Percentiles rank a stretch among this genome's conserved stretches.
Evolutionary conservation across 371 early-diverging fungal genomes (phyloP).

Genomic region (Apophysomyces ossiformis): DNA sequence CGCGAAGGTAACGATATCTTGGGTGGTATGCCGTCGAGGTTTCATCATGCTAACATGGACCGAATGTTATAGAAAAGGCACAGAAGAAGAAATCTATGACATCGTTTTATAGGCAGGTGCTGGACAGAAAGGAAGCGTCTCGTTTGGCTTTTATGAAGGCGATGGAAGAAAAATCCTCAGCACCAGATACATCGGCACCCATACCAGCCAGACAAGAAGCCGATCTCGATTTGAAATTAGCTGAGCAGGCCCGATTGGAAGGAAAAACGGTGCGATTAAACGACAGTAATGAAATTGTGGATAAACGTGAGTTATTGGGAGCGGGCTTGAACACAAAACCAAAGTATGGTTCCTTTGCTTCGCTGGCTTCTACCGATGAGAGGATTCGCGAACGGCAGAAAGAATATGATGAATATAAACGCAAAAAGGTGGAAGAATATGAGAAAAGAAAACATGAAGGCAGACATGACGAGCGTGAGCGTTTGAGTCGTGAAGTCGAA

Average conservation of each 20-base stretch:
- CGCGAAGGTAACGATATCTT: constrained; percentile 47
- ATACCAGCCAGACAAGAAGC: constrained; percentile 2
- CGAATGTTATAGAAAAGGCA: constrained; percentile 25
- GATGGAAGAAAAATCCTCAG: constrained; percentile 21
- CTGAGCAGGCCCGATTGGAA: constrained; percentile 47
- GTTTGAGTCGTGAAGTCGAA: constrained; percentile 50
- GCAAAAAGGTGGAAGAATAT: constrained; percentile 52
- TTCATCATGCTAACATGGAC: background rate
- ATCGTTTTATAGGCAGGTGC: constrained; percentile 47
- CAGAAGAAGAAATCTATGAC: constrained; percentile 42
- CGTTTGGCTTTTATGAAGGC: constrained; percentile 44
- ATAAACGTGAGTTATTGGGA: constrained; percentile 75
- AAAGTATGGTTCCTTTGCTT: constrained; percentile 41
- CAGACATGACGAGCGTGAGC: constrained; percentile 36
- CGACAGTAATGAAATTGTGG: constrained; percentile 80
- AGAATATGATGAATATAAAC: constrained; percentile 58
- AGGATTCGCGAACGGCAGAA: constrained; percentile 47
- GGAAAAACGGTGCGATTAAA: constrained; percentile 64
- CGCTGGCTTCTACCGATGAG: constrained; percentile 40
- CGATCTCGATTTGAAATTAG: constrained; percentile 38
- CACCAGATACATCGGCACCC: constrained; percentile 3
- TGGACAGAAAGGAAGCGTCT: constrained; percentile 47
- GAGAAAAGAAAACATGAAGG: constrained; percentile 30
- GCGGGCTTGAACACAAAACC: constrained; percentile 79
- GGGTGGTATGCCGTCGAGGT: background rate